These are phyloP conservation scores for Physcomitrellopsis africana DNA, from an alignment of 225 moss, liverwort and hornwort species.

Conservation along the genomic window DNA sequence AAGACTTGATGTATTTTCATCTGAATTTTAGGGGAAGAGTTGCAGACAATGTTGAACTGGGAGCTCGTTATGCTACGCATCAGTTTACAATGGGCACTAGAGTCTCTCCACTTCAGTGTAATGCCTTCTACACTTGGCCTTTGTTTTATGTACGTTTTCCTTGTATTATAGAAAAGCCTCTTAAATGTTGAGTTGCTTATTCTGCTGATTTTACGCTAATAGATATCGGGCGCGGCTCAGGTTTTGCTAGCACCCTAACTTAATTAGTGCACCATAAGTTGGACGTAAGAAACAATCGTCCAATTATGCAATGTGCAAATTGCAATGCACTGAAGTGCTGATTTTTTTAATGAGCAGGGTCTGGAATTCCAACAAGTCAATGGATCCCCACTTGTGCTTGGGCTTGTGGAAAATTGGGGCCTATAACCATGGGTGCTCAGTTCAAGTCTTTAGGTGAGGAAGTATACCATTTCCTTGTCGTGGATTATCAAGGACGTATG, in stretches of 20 bases:
- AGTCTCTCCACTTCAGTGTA: conserved; percentile 70
- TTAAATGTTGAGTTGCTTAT: neutral
- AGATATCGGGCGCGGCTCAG: neutral
- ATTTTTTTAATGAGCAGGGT: conserved; percentile 44
- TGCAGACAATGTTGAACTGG: conserved; percentile 73
- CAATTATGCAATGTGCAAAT: neutral
- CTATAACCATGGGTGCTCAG: conserved; percentile 81
- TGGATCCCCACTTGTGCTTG: conserved; percentile 74
- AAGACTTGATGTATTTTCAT: conserved; percentile 4
- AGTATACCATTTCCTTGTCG: conserved; percentile 11
- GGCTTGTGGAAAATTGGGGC: conserved; percentile 78
- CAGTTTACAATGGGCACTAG: conserved; percentile 74
- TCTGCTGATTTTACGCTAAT: conserved; percentile 4
- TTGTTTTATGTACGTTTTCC: neutral
- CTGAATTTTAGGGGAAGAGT: conserved; percentile 49
- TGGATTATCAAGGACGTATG: conserved; percentile 15
- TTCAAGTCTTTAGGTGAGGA: conserved; percentile 72
- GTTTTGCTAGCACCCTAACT: neutral
- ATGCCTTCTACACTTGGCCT: conserved; percentile 11
- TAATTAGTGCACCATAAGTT: neutral
- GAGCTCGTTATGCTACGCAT: conserved; percentile 79
- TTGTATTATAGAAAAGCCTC: conserved; percentile 4
- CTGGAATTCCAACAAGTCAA: conserved; percentile 54
- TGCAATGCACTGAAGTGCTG: conserved; percentile 25
- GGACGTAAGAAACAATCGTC: neutral